Conservation (phyloP, 2,329 filamentous ascomycete genomes). For the Colletotrichum destructivum region DNA sequence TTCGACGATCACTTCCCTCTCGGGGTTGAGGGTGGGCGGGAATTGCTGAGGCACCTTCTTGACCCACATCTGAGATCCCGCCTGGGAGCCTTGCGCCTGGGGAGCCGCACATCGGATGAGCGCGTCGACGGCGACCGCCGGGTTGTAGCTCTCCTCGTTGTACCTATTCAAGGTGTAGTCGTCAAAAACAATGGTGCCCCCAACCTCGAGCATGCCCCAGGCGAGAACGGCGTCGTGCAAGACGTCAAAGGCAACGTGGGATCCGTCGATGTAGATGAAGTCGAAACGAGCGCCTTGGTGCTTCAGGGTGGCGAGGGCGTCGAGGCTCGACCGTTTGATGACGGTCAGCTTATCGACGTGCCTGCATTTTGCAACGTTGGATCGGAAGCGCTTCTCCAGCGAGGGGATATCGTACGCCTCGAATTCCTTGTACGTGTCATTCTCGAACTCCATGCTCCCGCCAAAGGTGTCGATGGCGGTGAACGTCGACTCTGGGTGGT, state of each 20-base stretch:
- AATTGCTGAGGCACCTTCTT: slow-evolving; percentile 9
- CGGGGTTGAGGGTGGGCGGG: slow-evolving; percentile 12
- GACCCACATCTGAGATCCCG: slow-evolving; percentile 14
- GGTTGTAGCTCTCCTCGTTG: background rate
- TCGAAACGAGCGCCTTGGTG: slow-evolving; percentile 16
- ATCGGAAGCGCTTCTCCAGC: background rate
- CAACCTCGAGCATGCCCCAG: background rate
- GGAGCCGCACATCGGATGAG: slow-evolving; percentile 2
- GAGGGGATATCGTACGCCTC: background rate
- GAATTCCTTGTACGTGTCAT: slow-evolving; percentile 1
- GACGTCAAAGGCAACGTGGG: slow-evolving; percentile 11
- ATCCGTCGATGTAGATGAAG: slow-evolving; percentile 21
- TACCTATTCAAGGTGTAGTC: background rate
- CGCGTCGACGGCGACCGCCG: background rate
- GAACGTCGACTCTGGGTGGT: slow-evolving; percentile 1
- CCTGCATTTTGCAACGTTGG: background rate
- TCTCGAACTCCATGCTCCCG: slow-evolving; percentile 15
- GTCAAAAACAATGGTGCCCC: background rate
- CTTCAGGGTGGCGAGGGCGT: background rate
- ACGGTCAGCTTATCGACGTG: background rate
- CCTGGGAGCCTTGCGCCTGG: background rate
- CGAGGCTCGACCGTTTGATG: slow-evolving; percentile 9
- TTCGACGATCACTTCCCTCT: slow-evolving; percentile 10
- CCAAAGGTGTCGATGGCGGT: slow-evolving; percentile 9
- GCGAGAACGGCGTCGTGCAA: background rate